Evolutionary conservation across 768 basidiomycete genomes (phyloP).

Genomic region (Cyathus striatus): DNA sequence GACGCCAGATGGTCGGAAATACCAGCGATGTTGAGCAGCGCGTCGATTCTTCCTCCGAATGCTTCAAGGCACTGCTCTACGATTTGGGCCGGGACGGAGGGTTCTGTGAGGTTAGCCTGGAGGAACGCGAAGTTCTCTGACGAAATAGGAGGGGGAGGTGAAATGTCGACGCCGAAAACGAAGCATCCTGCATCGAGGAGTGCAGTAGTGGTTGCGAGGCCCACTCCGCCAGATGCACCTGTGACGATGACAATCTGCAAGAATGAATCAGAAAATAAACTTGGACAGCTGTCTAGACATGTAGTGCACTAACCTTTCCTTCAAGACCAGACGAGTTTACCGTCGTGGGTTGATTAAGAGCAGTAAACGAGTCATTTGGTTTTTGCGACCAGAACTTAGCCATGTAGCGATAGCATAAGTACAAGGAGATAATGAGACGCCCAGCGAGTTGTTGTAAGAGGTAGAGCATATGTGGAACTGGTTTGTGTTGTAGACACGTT

Average conservation of each 20-base stretch:
- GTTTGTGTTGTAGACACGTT: too few species aligned
- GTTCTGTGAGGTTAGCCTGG: background rate
- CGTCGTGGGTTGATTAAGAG: too few species aligned
- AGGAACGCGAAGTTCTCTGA: background rate
- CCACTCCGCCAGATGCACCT: slow-evolving; percentile 8
- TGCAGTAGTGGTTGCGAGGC: slow-evolving; percentile 3
- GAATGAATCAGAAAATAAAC: too few species aligned
- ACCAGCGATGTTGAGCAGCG: slow-evolving; percentile 5
- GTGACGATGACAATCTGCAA: slow-evolving; percentile 7
- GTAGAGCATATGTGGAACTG: too few species aligned
- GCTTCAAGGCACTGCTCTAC: background rate
- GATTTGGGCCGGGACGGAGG: slow-evolving; percentile 1
- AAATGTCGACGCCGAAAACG: slow-evolving; percentile 6
- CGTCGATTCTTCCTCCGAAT: slow-evolving; percentile 5
- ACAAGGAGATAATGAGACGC: too few species aligned
- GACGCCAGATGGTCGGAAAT: background rate
- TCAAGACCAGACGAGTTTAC: too few species aligned
- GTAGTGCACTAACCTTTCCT: too few species aligned
- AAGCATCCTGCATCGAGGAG: slow-evolving; percentile 2
- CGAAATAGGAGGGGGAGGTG: slow-evolving; percentile 1
- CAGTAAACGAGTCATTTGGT: too few species aligned
- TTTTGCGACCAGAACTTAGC: too few species aligned
- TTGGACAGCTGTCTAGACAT: too few species aligned
- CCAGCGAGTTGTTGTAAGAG: too few species aligned
- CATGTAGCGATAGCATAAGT: too few species aligned